Conservation (phyloP, 371 early-diverging fungal genomes). For the Dinochytrium kinnereticum region DNA sequence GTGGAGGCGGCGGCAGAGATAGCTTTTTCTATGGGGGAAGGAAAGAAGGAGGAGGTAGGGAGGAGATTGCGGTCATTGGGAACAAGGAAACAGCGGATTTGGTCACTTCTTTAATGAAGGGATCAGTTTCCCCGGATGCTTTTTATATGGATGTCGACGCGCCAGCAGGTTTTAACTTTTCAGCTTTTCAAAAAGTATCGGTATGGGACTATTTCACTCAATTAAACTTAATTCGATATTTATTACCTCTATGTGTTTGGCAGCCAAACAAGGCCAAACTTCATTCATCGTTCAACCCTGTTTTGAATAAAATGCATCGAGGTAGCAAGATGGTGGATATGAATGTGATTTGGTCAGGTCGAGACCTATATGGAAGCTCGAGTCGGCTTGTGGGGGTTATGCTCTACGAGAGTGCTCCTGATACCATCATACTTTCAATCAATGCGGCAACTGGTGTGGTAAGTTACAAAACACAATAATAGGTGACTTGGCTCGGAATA, state of each 20-base stretch:
- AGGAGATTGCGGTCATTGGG: not conserved
- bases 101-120: not conserved
- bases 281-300: not conserved
- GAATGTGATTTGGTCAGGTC: conserved; percentile 3
- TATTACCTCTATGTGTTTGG: not conserved
- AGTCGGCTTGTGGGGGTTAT: not conserved
- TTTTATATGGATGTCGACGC: conserved; percentile 6
- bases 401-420: conserved; percentile 5
- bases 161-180: not conserved
- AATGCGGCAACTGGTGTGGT: not conserved
- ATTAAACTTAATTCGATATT: not conserved
- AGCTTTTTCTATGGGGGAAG: not conserved
- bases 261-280: not conserved
- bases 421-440: conserved; percentile 8
- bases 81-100: not conserved
- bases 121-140: not conserved
- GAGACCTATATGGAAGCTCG: not conserved
- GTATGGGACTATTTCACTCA: not conserved
- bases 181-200: conserved; percentile 8
- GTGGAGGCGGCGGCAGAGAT: not conserved
- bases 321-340: conserved; percentile 11
- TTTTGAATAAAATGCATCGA: not conserved
- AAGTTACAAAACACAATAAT: too few relatives aligned
- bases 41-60: not conserved
- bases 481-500: too few relatives aligned